A percentile compares a stretch with the other conserved stretches of the same genome.
Conservation (phyloP, 176 grass and related monocot genomes). For the Triticum turgidum region DNA sequence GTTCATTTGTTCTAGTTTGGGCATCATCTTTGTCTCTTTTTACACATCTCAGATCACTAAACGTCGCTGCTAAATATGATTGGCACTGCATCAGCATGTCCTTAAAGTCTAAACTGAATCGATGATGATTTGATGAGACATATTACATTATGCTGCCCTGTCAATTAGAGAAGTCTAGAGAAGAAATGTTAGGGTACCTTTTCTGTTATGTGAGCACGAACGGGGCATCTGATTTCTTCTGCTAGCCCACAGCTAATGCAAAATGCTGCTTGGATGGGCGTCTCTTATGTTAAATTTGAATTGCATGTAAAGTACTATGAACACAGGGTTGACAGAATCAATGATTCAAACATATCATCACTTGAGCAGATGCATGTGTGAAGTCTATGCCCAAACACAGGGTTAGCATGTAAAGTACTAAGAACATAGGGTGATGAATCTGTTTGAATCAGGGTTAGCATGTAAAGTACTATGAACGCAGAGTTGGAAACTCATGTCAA, state of each 20-base stretch:
- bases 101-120: constrained; percentile 19
- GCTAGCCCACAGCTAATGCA: neutral
- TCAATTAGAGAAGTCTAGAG: neutral
- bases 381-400: no score
- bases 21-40: neutral
- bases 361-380: neutral
- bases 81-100: neutral
- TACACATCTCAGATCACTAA: neutral
- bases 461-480: no score
- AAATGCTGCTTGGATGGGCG: neutral
- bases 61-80: neutral
- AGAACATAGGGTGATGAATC: no score
- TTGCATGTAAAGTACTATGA: neutral
- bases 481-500: neutral
- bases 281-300: neutral
- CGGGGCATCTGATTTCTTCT: neutral
- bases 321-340: neutral
- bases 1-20: neutral
- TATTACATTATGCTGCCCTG: neutral
- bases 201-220: neutral
- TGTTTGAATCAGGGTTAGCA: no score
- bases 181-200: neutral
- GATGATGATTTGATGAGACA: neutral
- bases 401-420: no score
- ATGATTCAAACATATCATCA: neutral